These are phyloP conservation scores for Laetiporus sulphureus DNA, from an alignment of 1,284 basidiomycete species.

Conservation along the genomic window DNA sequence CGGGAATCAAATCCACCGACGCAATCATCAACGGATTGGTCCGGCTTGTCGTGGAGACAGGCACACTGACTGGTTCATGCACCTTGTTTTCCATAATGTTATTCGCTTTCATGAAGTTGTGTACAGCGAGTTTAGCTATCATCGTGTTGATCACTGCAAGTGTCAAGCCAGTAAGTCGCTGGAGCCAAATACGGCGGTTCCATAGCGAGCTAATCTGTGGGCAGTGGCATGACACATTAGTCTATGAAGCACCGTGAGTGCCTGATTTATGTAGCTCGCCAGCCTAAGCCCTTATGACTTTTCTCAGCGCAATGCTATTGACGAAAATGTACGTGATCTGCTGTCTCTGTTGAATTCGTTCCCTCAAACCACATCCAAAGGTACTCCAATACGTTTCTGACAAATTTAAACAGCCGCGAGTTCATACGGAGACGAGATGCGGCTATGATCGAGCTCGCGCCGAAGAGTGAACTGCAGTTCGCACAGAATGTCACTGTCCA, in stretches of 20 bases:
- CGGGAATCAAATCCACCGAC: neutral
- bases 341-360: neutral
- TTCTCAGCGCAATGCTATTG: neutral
- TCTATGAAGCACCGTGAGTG: neutral
- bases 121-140: neutral
- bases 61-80: neutral
- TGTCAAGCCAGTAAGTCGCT: too few relatives aligned
- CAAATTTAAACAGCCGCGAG: neutral
- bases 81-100: neutral
- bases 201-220: neutral
- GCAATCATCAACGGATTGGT: neutral
- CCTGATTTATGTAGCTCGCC: neutral
- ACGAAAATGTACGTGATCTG: neutral
- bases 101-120: neutral
- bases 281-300: neutral
- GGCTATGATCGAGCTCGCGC: neutral
- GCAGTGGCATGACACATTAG: neutral
- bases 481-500: neutral
- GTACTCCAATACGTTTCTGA: conserved; percentile 2
- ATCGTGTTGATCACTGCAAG: neutral
- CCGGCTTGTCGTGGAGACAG: neutral
- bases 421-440: neutral
- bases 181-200: neutral
- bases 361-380: neutral
- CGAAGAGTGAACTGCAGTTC: neutral